These are phyloP conservation scores for Corymbia calophylla DNA, from an alignment of 441 rosid species.

Conservation along the genomic window DNA sequence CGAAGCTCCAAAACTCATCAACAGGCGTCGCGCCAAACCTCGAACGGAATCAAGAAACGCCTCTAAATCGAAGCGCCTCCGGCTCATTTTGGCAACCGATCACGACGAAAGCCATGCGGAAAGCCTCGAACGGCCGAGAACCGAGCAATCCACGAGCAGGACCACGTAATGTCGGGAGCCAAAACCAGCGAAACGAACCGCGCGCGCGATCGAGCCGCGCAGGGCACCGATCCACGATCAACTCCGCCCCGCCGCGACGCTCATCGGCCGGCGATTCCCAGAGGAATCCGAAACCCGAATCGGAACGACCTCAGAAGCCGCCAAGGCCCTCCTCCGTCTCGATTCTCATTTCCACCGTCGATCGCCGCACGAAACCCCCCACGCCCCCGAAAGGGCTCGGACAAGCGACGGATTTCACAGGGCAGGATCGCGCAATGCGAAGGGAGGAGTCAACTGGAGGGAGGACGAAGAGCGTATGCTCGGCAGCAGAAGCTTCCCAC, in stretches of 20 bases:
- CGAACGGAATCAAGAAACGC: not conserved
- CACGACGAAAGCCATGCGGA: not conserved
- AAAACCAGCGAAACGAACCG: not conserved
- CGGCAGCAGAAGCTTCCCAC: not conserved
- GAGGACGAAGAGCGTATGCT: not conserved
- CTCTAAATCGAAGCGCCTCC: not conserved
- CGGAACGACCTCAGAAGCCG: not conserved
- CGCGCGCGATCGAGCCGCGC: not conserved
- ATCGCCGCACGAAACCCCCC: not conserved
- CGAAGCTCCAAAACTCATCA: not conserved
- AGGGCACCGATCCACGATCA: not conserved
- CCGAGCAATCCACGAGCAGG: constrained; percentile 4
- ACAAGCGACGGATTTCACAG: not conserved
- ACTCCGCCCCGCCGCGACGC: not conserved
- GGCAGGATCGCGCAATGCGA: not conserved
- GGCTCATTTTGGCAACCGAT: constrained; percentile 1
- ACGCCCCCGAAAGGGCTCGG: not conserved
- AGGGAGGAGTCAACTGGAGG: not conserved
- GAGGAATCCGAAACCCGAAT: not conserved
- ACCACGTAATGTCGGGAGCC: not conserved
- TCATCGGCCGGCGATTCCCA: not conserved
- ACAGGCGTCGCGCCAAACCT: not conserved
- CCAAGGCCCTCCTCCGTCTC: not conserved
- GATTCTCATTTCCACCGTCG: not conserved
- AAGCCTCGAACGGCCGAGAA: not conserved